Conservation (phyloP, 352 stramenopile genomes). For the Phytophthora crassamura region DNA sequence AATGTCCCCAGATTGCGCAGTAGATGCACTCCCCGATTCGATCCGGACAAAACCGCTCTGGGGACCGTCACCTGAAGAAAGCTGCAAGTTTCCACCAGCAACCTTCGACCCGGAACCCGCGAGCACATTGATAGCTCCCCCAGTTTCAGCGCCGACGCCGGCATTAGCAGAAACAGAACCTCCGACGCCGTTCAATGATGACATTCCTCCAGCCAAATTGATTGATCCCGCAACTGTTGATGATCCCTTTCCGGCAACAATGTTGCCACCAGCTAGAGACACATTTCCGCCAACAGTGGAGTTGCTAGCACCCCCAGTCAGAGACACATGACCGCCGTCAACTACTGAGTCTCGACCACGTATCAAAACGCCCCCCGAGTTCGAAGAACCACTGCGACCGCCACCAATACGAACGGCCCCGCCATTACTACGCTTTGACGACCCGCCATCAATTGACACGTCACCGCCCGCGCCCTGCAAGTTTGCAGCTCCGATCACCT, state of each 20-base stretch:
- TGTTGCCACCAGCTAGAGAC: conserved; percentile 12
- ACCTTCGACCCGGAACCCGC: conserved; percentile 11
- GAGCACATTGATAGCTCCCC: conserved; percentile 9
- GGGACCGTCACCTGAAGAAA: conserved; percentile 14
- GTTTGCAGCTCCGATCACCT: too few relatives aligned
- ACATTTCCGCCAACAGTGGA: conserved; percentile 13
- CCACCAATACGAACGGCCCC: conserved; percentile 3
- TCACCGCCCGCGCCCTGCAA: too few relatives aligned
- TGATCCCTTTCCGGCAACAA: conserved; percentile 9
- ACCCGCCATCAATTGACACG: too few relatives aligned
- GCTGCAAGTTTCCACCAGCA: conserved; percentile 9
- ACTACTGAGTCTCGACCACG: conserved; percentile 15
- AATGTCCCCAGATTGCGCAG: conserved; percentile 13
- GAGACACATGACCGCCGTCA: conserved; percentile 11
- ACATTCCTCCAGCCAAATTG: conserved; percentile 9
- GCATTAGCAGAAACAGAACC: conserved; percentile 10
- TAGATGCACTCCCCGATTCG: conserved; percentile 10
- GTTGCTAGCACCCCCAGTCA: conserved; percentile 15
- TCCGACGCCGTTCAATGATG: background rate
- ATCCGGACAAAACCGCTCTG: conserved; percentile 18
- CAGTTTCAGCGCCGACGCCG: conserved; percentile 11
- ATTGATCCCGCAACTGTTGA: conserved; percentile 11
- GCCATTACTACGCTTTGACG: too few relatives aligned
- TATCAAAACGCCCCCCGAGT: conserved; percentile 9
- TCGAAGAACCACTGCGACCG: conserved; percentile 4